Percentiles rank a stretch among this genome's conserved stretches.
Evolutionary conservation across 306 rosid genomes (phyloP).

Genomic region (Glycine latifolia): DNA sequence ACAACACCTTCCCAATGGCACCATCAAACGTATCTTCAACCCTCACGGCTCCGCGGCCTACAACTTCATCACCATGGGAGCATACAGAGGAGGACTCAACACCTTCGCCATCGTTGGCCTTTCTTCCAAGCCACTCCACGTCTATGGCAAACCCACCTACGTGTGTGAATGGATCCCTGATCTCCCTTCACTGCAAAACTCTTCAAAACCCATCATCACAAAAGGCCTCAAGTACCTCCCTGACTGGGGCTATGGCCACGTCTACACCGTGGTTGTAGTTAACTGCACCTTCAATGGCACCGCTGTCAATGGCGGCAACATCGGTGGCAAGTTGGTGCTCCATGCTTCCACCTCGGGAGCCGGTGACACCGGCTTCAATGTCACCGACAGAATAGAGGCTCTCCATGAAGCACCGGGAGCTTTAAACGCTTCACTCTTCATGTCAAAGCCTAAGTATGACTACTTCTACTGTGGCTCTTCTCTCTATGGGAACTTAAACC

Average conservation of each 20-base stretch:
- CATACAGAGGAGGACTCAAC: constrained; percentile 85
- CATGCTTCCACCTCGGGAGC: constrained; percentile 74
- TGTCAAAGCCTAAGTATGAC: constrained; percentile 68
- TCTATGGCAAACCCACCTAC: constrained; percentile 68
- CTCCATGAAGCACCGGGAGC: constrained; percentile 58
- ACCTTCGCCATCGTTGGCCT: constrained; percentile 78
- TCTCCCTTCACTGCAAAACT: not conserved
- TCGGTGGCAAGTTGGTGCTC: constrained; percentile 72
- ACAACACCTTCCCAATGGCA: constrained; percentile 43
- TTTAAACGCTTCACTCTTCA: constrained; percentile 50
- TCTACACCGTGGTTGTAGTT: constrained; percentile 80
- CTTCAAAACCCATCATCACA: constrained; percentile 46
- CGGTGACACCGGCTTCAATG: constrained; percentile 64
- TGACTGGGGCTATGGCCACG: constrained; percentile 89
- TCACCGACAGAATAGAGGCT: constrained; percentile 68
- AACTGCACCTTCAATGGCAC: constrained; percentile 75
- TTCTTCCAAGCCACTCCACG: constrained; percentile 85
- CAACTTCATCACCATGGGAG: constrained; percentile 77
- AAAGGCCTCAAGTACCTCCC: constrained; percentile 73
- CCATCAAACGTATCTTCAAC: constrained; percentile 63
- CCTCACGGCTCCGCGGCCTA: constrained; percentile 80
- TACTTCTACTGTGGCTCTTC: constrained; percentile 84
- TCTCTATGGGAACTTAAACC: constrained; percentile 73
- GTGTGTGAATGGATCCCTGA: constrained; percentile 66
- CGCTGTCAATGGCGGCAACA: constrained; percentile 62